Evolutionary conservation across 2,329 filamentous ascomycete species (phyloP).

Genomic region (Capronia epimyces): DNA sequence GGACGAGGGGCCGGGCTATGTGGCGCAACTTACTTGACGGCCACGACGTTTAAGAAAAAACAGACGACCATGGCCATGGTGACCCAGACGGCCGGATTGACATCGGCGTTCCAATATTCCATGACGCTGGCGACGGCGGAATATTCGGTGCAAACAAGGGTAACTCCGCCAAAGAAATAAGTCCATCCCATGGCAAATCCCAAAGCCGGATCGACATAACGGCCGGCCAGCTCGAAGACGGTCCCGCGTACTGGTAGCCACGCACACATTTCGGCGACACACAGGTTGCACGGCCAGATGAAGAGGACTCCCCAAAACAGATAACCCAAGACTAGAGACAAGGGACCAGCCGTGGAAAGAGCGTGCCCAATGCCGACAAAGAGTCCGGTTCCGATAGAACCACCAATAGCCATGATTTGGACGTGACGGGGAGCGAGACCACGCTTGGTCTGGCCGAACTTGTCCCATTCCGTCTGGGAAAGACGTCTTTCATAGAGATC

Average conservation of each 20-base stretch:
- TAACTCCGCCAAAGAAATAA: conserved; percentile 41
- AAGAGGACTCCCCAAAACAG: conserved; percentile 31
- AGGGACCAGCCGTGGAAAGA: conserved; percentile 33
- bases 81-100: conserved; percentile 71
- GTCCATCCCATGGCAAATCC: conserved; percentile 45
- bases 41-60: conserved; percentile 59
- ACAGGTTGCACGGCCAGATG: conserved; percentile 36
- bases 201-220: conserved; percentile 39
- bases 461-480: too few relatives aligned
- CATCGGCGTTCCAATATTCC: conserved; percentile 33
- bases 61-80: conserved; percentile 72
- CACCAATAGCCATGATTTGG: conserved; percentile 39
- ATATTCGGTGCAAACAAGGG: conserved; percentile 44
- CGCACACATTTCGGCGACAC: conserved; percentile 39
- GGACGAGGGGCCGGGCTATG: too few relatives aligned
- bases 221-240: conserved; percentile 36
- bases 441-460: conserved; percentile 25
- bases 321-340: conserved; percentile 35
- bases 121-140: conserved; percentile 39
- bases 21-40: conserved; percentile 42
- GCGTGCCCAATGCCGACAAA: conserved; percentile 35
- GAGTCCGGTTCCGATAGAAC: conserved; percentile 35
- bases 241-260: conserved; percentile 36
- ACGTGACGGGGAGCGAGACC: conserved; percentile 36
- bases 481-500: too few relatives aligned